Evolutionary conservation across 208 protist species (phyloP).

Genomic region (Balamuthia mandrillaris): DNA sequence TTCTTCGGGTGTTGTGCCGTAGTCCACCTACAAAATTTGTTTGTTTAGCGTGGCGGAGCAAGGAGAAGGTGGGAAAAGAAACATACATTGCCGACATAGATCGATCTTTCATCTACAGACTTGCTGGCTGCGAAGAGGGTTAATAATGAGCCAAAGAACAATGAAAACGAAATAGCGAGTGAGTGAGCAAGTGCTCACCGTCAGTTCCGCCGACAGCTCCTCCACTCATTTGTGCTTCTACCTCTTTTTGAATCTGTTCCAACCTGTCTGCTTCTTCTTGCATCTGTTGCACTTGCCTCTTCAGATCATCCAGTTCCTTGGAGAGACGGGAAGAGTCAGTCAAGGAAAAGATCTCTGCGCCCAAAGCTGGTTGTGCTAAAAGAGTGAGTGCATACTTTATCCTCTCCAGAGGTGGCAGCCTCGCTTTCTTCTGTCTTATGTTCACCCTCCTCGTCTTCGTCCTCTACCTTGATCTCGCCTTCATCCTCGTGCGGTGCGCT

Average conservation of each 20-base stretch:
- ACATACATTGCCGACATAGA: slow-evolving; percentile 60
- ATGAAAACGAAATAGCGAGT: too few species aligned
- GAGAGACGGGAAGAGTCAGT: too few species aligned
- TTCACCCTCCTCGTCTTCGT: not conserved
- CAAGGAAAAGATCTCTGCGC: too few species aligned
- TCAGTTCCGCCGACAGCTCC: not conserved
- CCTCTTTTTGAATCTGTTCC: slow-evolving; percentile 20
- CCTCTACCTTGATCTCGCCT: not conserved
- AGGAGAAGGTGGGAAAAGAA: not conserved
- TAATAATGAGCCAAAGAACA: too few species aligned
- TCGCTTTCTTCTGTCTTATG: not conserved
- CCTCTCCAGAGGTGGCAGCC: not conserved
- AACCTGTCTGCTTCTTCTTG: not conserved
- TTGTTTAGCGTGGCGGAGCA: not conserved
- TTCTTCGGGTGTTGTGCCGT: slow-evolving; percentile 52
- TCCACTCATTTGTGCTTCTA: not conserved
- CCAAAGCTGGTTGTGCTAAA: not conserved
- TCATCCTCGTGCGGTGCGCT: not conserved
- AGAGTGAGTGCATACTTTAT: not conserved
- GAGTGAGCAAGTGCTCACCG: not conserved
- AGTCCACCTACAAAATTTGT: slow-evolving; percentile 44
- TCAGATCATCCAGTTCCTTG: not conserved
- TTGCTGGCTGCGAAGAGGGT: too few species aligned
- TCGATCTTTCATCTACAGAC: slow-evolving; percentile 47
- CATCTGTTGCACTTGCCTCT: slow-evolving; percentile 3